These are phyloP conservation scores for Plectosphaerella cucumerina DNA, from an alignment of 2,329 filamentous ascomycete genomes.

Conservation along the genomic window DNA sequence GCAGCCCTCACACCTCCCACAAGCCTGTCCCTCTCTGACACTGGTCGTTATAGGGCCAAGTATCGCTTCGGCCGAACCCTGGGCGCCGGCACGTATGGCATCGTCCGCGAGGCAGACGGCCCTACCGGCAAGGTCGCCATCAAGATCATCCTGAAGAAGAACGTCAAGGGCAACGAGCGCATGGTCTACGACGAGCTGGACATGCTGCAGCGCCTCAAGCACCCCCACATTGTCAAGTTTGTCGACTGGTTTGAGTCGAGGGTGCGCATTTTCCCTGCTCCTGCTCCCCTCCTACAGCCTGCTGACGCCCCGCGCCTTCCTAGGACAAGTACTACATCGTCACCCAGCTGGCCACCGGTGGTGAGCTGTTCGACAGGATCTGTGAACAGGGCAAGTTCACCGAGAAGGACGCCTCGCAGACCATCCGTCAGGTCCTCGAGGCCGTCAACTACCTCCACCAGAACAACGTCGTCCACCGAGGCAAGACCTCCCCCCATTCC, in stretches of 20 bases:
- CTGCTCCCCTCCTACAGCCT: conserved; percentile 1
- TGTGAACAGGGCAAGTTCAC: conserved; percentile 98
- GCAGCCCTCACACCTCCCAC: conserved; percentile 18
- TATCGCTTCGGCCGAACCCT: conserved; percentile 93
- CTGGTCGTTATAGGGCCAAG: conserved; percentile 55
- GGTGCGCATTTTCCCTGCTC: conserved; percentile 46
- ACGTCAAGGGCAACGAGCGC: conserved; percentile 94
- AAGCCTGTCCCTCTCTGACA: conserved; percentile 5
- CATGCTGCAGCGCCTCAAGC: conserved; percentile 85
- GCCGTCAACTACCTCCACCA: conserved; percentile 93
- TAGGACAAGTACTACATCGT: conserved; percentile 99
- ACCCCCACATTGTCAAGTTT: conserved; percentile 95
- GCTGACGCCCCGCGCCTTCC: not conserved
- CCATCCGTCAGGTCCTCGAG: conserved; percentile 87
- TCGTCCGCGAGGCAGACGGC: conserved; percentile 91
- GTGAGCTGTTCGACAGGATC: conserved; percentile 96
- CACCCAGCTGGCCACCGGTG: conserved; percentile 90
- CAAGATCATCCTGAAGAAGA: conserved; percentile 99
- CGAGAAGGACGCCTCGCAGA: conserved; percentile 94
- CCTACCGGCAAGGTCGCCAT: conserved; percentile 82
- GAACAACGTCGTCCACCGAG: conserved; percentile 94
- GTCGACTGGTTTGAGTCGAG: conserved; percentile 99
- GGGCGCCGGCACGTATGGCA: conserved; percentile 95
- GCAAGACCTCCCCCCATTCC: conserved; percentile 40
- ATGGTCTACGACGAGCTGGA: conserved; percentile 98